Evolutionary conservation across 2,329 filamentous ascomycete genomes (phyloP), one percentile per base, ranked within the genome.

Genomic region (Nemania diffusa): DNA sequence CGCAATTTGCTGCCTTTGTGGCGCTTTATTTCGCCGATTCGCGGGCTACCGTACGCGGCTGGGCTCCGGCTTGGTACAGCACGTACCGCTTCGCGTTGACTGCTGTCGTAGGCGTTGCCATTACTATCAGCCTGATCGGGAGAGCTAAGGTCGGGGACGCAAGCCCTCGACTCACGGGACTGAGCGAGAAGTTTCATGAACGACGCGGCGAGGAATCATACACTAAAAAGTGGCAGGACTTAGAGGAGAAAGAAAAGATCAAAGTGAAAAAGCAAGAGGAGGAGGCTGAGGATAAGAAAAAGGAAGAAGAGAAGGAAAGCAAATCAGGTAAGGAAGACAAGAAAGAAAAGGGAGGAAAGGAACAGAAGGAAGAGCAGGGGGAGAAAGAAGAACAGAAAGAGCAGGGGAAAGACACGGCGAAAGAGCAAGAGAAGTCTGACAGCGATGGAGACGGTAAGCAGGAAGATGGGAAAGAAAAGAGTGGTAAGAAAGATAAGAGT

Each of bases 81-180:
- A 92, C 90, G 57, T 97, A 97, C 83, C 92, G 95, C 37, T 97
- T 97, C 80, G 90, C 97, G 8, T 85, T 97, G 73, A 97, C 95
- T 1, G 95, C 94, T 78, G 87, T 97, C 68, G 94, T 97, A 29
- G 94, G 95, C 44, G 84, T 88, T 50, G 90, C 91, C 69, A 95
- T 97, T 72, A 89, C 96, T 48, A 82, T 93, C 73, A 95, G 88
- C 70, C 83, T 97, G 72, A 87, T 97, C 69, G 93, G 93, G 46
- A 89, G 94, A 68, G 91, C 94, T 75, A 91, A 94, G 81, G 89
- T 97, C 72, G 85, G 81, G 58, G 78, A 79, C 17, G 78, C 76
- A 4, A 73, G 74, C 34, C 76, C 78, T 8, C 75, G 78, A 20
- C 75, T 81, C 40, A 77, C 77, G 6, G 80, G 79, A 1, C 62